These are phyloP conservation scores for Ophiostoma pallidulum DNA, from an alignment of 2,329 filamentous ascomycete species.

Conservation along the genomic window DNA sequence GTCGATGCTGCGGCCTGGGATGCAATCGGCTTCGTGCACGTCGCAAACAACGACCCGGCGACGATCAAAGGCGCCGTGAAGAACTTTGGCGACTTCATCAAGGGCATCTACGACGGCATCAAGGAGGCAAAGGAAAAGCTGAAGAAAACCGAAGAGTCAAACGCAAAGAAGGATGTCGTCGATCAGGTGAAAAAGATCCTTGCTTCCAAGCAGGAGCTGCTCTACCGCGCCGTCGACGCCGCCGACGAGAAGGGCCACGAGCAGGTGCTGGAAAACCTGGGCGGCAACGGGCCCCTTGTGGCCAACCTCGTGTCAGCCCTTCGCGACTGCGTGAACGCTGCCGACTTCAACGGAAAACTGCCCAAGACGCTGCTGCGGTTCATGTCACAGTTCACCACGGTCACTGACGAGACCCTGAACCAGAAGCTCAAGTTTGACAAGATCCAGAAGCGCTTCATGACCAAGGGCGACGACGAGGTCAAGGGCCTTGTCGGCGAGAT, in stretches of 20 bases:
- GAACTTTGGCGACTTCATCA: conserved; percentile 41
- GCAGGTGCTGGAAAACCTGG: conserved; percentile 47
- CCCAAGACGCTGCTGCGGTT: conserved; percentile 50
- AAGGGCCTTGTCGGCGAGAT: conserved; percentile 48
- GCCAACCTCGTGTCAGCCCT: conserved; percentile 44
- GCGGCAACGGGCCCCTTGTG: conserved; percentile 47
- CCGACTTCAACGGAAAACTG: conserved; percentile 43
- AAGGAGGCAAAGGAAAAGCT: conserved; percentile 37
- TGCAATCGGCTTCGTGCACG: conserved; percentile 38
- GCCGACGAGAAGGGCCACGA: conserved; percentile 46
- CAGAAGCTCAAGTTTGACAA: conserved; percentile 58
- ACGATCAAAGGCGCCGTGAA: conserved; percentile 40
- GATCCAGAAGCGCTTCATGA: conserved; percentile 53
- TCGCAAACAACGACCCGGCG: conserved; percentile 28
- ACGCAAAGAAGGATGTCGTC: conserved; percentile 26
- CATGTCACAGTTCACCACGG: conserved; percentile 52
- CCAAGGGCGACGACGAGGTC: conserved; percentile 55
- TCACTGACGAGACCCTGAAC: conserved; percentile 48
- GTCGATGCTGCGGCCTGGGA: conserved; percentile 45
- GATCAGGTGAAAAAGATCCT: conserved; percentile 32
- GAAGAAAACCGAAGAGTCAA: conserved; percentile 31
- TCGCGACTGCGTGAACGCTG: conserved; percentile 42
- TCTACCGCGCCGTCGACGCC: conserved; percentile 43
- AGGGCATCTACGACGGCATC: conserved; percentile 38
- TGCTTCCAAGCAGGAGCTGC: conserved; percentile 36